phyloP scores from a whole-genome alignment of 177 flowering plant genomes.

The Vitis hybrid region DNA sequence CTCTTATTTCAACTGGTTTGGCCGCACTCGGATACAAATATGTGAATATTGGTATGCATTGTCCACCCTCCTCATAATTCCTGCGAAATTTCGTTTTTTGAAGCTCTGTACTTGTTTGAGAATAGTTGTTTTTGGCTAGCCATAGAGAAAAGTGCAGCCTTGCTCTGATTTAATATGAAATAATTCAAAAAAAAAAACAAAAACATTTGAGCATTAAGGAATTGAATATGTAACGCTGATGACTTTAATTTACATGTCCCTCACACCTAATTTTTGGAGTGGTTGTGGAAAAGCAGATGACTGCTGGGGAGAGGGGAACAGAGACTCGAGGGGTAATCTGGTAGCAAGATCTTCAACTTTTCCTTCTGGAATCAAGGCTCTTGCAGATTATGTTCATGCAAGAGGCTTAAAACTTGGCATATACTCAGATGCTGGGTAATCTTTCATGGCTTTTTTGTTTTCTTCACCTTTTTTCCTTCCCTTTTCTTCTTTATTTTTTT shows the following conservation, averaged over 20 bases:
- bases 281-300: slow-evolving; percentile 32
- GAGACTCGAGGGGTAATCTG: slow-evolving; percentile 37
- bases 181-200: too few species aligned
- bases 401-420: slow-evolving; percentile 49
- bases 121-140: background rate
- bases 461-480: background rate
- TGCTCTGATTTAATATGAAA: background rate
- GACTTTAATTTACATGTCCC: background rate
- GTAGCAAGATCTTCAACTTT: slow-evolving; percentile 32
- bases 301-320: slow-evolving; percentile 40
- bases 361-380: slow-evolving; percentile 54
- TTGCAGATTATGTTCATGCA: slow-evolving; percentile 47
- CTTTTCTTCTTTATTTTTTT: background rate
- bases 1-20: slow-evolving; percentile 43
- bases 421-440: slow-evolving; percentile 50
- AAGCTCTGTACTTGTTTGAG: background rate
- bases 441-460: background rate
- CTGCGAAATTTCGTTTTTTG: background rate
- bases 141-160: background rate
- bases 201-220: too few species aligned
- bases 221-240: too few species aligned
- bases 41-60: slow-evolving; percentile 37
- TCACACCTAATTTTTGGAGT: background rate
- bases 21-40: slow-evolving; percentile 45
- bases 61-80: background rate